Evolutionary conservation across 257 asterid species (phyloP).

Genomic region (Linderniella brevidens): DNA sequence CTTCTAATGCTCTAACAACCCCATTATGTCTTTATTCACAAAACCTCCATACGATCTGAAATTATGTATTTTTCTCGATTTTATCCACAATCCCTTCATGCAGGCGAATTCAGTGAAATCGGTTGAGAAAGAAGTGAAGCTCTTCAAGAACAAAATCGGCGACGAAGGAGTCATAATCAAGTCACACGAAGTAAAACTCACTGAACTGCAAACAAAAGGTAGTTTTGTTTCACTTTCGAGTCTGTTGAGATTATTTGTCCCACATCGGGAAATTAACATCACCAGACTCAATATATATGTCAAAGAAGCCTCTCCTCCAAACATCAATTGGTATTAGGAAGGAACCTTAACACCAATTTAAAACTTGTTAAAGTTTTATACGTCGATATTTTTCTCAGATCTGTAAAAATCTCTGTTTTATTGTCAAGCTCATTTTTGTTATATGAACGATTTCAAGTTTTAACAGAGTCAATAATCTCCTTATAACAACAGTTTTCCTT

Average conservation of each 20-base stretch:
- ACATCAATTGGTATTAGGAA: too few species aligned
- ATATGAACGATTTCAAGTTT: too few species aligned
- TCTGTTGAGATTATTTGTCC: too few species aligned
- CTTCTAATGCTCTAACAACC: slow-evolving; percentile 4
- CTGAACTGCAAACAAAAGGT: slow-evolving; percentile 63
- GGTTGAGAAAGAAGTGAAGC: slow-evolving; percentile 63
- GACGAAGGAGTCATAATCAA: slow-evolving; percentile 49
- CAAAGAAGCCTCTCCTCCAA: too few species aligned
- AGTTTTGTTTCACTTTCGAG: slow-evolving; percentile 8
- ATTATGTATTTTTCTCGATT: slow-evolving; percentile 3
- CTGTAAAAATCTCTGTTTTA: too few species aligned
- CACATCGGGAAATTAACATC: too few species aligned
- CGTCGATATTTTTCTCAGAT: too few species aligned
- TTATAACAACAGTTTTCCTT: slow-evolving; percentile 7
- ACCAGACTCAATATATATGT: too few species aligned
- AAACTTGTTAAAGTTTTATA: too few species aligned
- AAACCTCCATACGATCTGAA: neutral
- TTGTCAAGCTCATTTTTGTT: too few species aligned
- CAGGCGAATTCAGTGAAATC: slow-evolving; percentile 63
- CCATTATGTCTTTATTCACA: slow-evolving; percentile 6
- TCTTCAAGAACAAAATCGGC: slow-evolving; percentile 44
- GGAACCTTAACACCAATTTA: too few species aligned
- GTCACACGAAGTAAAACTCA: slow-evolving; percentile 54
- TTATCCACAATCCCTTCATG: too few species aligned
- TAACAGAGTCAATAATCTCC: slow-evolving; percentile 6